Conservation (phyloP, 106 monocot species). For the Hemerocallis citrina region DNA sequence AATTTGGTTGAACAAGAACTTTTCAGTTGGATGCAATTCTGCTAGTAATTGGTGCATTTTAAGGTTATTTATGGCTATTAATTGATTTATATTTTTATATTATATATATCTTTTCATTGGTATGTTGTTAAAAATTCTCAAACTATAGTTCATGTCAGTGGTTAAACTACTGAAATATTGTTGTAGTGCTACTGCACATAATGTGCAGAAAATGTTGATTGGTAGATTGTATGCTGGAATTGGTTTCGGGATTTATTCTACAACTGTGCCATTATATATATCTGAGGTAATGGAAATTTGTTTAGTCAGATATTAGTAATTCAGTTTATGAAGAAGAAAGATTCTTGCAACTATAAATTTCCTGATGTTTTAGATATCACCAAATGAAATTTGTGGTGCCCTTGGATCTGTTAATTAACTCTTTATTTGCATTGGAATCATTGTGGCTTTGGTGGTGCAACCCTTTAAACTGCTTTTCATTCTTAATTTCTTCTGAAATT, state of each 20-base stretch:
- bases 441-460: slow-evolving; percentile 72
- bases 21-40: slow-evolving; percentile 25
- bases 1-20: slow-evolving; percentile 26
- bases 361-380: slow-evolving; percentile 62
- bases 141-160: not conserved
- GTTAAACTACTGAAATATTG: slow-evolving; percentile 11
- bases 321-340: not conserved
- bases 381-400: slow-evolving; percentile 92
- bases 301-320: not conserved
- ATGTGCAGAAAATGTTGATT: slow-evolving; percentile 82
- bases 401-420: slow-evolving; percentile 96
- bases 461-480: not conserved
- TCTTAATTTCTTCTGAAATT: no score
- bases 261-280: slow-evolving; percentile 94
- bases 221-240: slow-evolving; percentile 89
- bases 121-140: not conserved
- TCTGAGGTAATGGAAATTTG: slow-evolving; percentile 63
- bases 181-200: slow-evolving; percentile 77
- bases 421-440: slow-evolving; percentile 96
- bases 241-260: slow-evolving; percentile 94
- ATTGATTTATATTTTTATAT: no score
- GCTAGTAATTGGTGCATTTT: slow-evolving; percentile 22
- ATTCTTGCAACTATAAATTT: not conserved
- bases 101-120: no score
- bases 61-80: slow-evolving; percentile 8